These are phyloP conservation scores for Castanospermum australe DNA, from an alignment of 306 rosid species.

Conservation along the genomic window DNA sequence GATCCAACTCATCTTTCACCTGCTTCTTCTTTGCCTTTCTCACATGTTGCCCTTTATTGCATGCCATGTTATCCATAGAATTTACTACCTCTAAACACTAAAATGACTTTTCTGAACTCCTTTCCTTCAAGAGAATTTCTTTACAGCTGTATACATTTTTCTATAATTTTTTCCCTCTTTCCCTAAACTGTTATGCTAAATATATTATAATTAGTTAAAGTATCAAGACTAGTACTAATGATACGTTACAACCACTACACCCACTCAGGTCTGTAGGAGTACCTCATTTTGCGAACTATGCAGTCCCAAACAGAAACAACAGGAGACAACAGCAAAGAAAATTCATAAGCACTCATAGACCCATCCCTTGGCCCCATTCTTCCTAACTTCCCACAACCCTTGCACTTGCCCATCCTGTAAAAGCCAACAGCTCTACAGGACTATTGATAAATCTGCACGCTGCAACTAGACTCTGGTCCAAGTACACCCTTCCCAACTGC, in stretches of 20 bases:
- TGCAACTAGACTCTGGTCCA: constrained; percentile 31
- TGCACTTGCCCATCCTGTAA: constrained; percentile 69
- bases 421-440: constrained; percentile 34
- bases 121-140: constrained; percentile 47
- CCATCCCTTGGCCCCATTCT: constrained; percentile 73
- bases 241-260: constrained; percentile 64
- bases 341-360: constrained; percentile 72
- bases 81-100: constrained; percentile 44
- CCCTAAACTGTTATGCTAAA: constrained; percentile 46
- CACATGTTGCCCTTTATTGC: constrained; percentile 82
- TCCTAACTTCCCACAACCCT: constrained; percentile 81
- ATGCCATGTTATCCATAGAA: constrained; percentile 72
- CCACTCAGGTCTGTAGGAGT: constrained; percentile 98
- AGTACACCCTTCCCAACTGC: constrained; percentile 71
- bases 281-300: constrained; percentile 94
- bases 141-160: constrained; percentile 58
- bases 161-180: constrained; percentile 40
- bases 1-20: constrained; percentile 94
- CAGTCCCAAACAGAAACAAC: constrained; percentile 99
- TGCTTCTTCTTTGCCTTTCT: constrained; percentile 94
- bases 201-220: constrained; percentile 43
- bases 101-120: constrained; percentile 30
- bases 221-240: constrained; percentile 44
- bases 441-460: constrained; percentile 11
- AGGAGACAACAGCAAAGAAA: constrained; percentile 83